Base-by-base conservation (phyloP, 2,329 filamentous ascomycete genomes). In the Penicillium brasilianum region DNA sequence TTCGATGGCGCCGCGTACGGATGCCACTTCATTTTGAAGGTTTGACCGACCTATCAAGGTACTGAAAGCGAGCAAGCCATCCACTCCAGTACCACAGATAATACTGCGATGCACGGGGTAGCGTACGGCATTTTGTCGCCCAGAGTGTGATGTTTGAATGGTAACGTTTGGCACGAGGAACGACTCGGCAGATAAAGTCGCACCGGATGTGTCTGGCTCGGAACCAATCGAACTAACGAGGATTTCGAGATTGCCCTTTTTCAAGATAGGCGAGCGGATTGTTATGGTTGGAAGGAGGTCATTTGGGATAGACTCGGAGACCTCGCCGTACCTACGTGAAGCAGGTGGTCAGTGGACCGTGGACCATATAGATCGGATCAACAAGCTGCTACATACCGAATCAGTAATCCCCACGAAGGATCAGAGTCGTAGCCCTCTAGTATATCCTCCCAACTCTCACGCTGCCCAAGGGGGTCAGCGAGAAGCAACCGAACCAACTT, bases 31-130 rank as follows among this genome's bases (percentile, higher is more conserved):
- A 9, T 70, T 68, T 51, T 71, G 71, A 18, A 74, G 57, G 55
- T 73, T 69, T 14, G 75, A 69, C 20, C 72, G 70, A 22, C 68
- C 69, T 44, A 76, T 64, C 48, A 78, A 60, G 14, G 68, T 69
- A 48, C 73, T 71, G 44, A 76, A 78, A 14, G 74, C 67, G 36
- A 80, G 69, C 0, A 90, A 86, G 8, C 90, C 92, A 56, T 85
- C 80, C 2, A 96, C 78, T 0, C 92, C 93, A 52, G 91, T 84
- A 0, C 87, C 88, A 9, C 96, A 84, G 10, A 97, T 70, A 16
- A 97, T 77, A 0, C 89, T 87, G 72, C 89, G 91, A 73, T 98
- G 94, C 1, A 97, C 92, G 0, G 94, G 93, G 48, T 92, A 92
- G 7, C 88, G 87, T 44, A 95, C 83, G 16, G 88, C 84, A 13